Percentiles rank a stretch among this genome's conserved stretches.
These are phyloP conservation scores for Xylaria digitata DNA, from an alignment of 2,329 filamentous ascomycete species.

Conservation along the genomic window DNA sequence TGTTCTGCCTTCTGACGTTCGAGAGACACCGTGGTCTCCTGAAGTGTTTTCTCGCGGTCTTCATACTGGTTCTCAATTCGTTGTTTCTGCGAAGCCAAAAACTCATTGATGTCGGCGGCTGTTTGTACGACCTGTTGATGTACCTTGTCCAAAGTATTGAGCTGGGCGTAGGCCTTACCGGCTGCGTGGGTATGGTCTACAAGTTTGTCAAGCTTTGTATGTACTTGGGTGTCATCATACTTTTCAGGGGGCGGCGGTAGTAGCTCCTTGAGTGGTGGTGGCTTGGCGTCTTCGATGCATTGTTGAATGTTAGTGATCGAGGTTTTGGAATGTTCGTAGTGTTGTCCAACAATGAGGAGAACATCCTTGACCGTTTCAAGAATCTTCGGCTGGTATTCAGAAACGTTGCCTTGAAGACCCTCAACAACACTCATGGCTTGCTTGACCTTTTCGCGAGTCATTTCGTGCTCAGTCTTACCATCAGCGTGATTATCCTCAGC, in stretches of 20 bases:
- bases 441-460: conserved; percentile 83
- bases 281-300: conserved; percentile 71
- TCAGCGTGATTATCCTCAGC: conserved; percentile 80
- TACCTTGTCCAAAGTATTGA: conserved; percentile 88
- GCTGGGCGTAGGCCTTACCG: conserved; percentile 76
- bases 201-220: conserved; percentile 54
- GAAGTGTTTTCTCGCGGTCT: conserved; percentile 79
- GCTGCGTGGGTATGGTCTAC: conserved; percentile 74
- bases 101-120: conserved; percentile 84
- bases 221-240: conserved; percentile 51
- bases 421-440: conserved; percentile 79
- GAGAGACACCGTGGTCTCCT: conserved; percentile 82
- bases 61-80: conserved; percentile 82
- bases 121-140: conserved; percentile 88
- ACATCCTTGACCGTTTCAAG: conserved; percentile 88
- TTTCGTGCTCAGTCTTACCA: conserved; percentile 80
- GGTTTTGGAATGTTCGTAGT: conserved; percentile 87
- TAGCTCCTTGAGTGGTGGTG: conserved; percentile 56
- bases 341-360: conserved; percentile 82
- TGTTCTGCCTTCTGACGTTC: conserved; percentile 73
- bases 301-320: conserved; percentile 67
- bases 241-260: conserved; percentile 66
- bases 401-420: conserved; percentile 80
- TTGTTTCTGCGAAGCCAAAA: conserved; percentile 80
- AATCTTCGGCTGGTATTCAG: conserved; percentile 88